phyloP scores from a whole-genome alignment of 1,284 basidiomycete genomes.

The Ganoderma meredithae region DNA sequence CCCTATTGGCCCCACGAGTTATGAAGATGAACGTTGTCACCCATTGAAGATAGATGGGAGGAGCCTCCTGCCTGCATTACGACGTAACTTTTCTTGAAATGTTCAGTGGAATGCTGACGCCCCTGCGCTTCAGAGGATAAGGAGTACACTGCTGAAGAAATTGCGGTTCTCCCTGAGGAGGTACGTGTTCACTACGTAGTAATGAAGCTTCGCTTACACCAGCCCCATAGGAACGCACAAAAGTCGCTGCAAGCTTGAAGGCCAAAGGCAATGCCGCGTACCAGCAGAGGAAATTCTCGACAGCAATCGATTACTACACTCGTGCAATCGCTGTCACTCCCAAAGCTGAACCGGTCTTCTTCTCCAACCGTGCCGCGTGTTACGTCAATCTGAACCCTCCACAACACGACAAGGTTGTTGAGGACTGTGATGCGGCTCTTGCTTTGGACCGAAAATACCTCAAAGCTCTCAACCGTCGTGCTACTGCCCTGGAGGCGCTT shows the following conservation, averaged over 20 bases:
- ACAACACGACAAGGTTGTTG: conserved; percentile 85
- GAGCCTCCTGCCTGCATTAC: background rate
- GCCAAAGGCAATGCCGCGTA: conserved; percentile 92
- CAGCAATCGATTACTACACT: conserved; percentile 88
- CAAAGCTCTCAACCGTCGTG: conserved; percentile 96
- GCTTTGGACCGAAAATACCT: conserved; percentile 88
- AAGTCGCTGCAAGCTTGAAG: conserved; percentile 85
- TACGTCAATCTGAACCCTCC: conserved; percentile 93
- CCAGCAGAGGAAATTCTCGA: conserved; percentile 77
- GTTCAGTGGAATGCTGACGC: background rate
- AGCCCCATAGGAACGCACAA: conserved; percentile 69
- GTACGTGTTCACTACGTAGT: conserved; percentile 43
- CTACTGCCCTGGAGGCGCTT: conserved; percentile 85
- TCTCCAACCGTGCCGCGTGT: conserved; percentile 97
- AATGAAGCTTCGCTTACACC: background rate
- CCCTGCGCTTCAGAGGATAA: conserved; percentile 29
- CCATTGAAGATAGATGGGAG: no score
- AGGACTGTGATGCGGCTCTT: conserved; percentile 92
- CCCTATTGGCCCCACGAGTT: no score
- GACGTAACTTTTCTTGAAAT: background rate
- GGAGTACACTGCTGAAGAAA: conserved; percentile 59
- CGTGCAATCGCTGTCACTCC: conserved; percentile 89
- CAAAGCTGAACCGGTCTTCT: conserved; percentile 93
- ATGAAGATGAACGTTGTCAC: no score
- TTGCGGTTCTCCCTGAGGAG: conserved; percentile 63